Percentiles rank a stretch among this genome's conserved stretches.
Conservation (phyloP, 2,329 filamentous ascomycete species). For the Simplicillium sp. region DNA sequence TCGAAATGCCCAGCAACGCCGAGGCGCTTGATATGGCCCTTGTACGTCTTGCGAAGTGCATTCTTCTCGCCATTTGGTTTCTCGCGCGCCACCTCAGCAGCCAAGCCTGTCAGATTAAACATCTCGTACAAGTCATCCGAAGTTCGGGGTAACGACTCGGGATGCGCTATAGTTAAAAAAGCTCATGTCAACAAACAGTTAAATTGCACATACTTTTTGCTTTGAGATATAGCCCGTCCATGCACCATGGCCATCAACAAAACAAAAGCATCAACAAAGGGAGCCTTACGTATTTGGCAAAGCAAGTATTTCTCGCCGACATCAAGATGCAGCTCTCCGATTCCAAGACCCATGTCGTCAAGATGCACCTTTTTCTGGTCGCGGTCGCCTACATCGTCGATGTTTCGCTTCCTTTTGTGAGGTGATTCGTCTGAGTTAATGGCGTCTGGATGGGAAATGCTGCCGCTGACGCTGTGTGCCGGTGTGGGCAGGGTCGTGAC, state of each 20-base stretch:
- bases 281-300: conserved; percentile 57
- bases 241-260: background rate
- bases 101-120: conserved; percentile 46
- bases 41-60: conserved; percentile 57
- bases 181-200: conserved; percentile 31
- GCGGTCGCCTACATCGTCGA: conserved; percentile 46
- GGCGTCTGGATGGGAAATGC: conserved; percentile 32
- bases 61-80: conserved; percentile 60
- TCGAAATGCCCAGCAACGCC: conserved; percentile 55
- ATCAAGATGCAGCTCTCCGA: conserved; percentile 56
- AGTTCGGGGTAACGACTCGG: conserved; percentile 34
- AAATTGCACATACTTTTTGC: background rate
- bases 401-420: conserved; percentile 52
- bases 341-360: conserved; percentile 51
- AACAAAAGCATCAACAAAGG: conserved; percentile 23
- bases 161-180: conserved; percentile 35
- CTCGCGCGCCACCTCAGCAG: conserved; percentile 51
- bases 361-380: conserved; percentile 53
- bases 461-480: conserved; percentile 53
- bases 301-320: conserved; percentile 59
- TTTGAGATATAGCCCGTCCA: background rate
- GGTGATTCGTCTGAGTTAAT: conserved; percentile 42
- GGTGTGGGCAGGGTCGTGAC: conserved; percentile 45
- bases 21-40: conserved; percentile 56
- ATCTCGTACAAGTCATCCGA: conserved; percentile 50